Base-by-base conservation (phyloP, 1,139 yeast species). In the Geotrichum macrosporum region DNA sequence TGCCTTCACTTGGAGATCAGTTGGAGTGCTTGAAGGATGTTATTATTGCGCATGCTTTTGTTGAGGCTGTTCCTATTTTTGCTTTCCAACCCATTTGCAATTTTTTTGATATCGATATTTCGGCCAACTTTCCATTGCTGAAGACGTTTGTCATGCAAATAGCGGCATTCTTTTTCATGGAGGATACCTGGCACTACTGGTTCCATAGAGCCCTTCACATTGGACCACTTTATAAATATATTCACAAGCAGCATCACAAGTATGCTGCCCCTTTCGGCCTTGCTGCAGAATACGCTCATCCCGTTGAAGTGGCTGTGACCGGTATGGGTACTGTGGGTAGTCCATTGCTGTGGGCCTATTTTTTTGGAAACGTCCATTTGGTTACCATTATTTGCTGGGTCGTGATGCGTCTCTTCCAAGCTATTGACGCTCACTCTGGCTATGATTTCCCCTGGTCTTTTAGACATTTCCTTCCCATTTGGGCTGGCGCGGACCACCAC, bases 401-500 rank as follows among this genome's bases (percentile, higher is more conserved):
- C 58, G 76, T 84, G 12, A 66, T 86, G 57, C 78, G 97, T 64
- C 77, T 89, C 57, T 80, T 82, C 70, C 97, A 89, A 70, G 97
- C 97, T 8, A 87, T 89, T 49, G 97, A 89, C 66, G 84, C 96
- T 27, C 97, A 89, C 67, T 87, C 96, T 1, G 97, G 97, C 50
- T 89, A 89, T 68, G 96, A 89, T 62, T 89, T 89, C 77, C 96
- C 97, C 50, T 82, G 94, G 87, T 86, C 96, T 4, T 75, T 89
- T 63, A 92, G 86, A 70, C 85, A 87, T 62, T 80, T 87, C 68
- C 65, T 89, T 50, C 96, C 96, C 33, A 76, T 89, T 69, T 89
- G 97, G 97, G 95, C 97, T 15, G 97, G 97, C 51, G 96, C 97
- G 16, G 96, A 86, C 61, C 97, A 89, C 67, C 97, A 89, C 64